Evolutionary conservation across 192 early-diverging fungal genomes (phyloP).

Genomic region (Rhizophagus clarus): DNA sequence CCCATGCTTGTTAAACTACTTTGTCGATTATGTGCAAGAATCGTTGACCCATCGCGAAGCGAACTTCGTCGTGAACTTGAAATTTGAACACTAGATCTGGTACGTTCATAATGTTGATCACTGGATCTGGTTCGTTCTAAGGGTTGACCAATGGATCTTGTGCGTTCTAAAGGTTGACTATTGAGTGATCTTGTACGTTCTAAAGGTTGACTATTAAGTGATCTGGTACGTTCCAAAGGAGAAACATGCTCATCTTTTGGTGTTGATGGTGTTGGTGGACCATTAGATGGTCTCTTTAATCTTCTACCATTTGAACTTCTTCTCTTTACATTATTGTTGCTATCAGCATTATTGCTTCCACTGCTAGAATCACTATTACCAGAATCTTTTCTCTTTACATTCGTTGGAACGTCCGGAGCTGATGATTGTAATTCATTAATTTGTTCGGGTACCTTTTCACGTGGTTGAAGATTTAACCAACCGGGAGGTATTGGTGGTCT

Average conservation of each 20-base stretch:
- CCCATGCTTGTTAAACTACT: conserved; percentile 30
- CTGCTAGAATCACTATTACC: neutral
- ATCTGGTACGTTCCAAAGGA: neutral
- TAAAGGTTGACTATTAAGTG: no score
- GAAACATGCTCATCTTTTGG: neutral
- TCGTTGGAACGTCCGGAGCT: neutral
- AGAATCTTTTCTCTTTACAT: neutral
- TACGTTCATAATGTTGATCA: neutral
- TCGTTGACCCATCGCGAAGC: neutral
- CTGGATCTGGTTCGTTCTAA: neutral
- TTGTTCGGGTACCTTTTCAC: neutral
- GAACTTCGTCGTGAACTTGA: neutral
- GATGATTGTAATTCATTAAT: neutral
- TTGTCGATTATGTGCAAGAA: neutral
- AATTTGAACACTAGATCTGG: neutral
- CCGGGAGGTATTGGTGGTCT: conserved; percentile 6
- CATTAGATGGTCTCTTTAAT: neutral
- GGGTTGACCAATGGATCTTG: neutral
- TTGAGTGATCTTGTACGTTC: neutral
- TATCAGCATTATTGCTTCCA: neutral
- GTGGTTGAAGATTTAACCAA: neutral
- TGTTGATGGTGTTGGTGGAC: neutral
- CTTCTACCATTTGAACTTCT: neutral
- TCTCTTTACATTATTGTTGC: neutral
- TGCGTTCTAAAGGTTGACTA: neutral